Evolutionary conservation across 306 rosid genomes (phyloP).

Genomic region (Quercus alba): DNA sequence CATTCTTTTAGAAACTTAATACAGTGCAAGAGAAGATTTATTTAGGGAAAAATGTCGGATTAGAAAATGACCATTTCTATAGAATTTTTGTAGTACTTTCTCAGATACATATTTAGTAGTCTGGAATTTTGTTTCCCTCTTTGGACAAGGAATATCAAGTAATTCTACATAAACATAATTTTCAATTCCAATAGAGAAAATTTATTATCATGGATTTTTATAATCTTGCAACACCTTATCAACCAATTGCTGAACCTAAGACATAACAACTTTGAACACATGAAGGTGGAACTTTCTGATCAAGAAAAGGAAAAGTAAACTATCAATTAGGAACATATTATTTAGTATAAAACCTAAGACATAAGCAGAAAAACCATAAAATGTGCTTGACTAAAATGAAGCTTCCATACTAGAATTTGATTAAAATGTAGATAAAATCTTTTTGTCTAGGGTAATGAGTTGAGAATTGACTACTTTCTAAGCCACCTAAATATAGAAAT

Average conservation of each 20-base stretch:
- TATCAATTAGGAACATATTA: too few species aligned
- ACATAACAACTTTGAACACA: too few species aligned
- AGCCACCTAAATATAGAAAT: neutral
- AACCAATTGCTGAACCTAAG: too few species aligned
- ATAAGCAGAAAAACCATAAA: neutral
- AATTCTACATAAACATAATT: neutral
- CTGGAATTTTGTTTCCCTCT: neutral
- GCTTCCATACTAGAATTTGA: neutral
- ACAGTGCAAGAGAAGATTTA: neutral
- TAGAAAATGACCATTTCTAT: neutral
- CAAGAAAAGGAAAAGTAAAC: too few species aligned
- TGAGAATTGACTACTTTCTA: neutral
- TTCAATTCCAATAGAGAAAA: too few species aligned
- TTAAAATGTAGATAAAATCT: neutral
- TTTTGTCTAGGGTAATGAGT: neutral
- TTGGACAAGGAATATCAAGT: neutral
- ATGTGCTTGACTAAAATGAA: neutral
- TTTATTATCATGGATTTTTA: too few species aligned
- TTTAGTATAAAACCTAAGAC: too few species aligned
- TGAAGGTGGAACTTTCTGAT: too few species aligned
- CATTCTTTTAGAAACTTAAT: neutral
- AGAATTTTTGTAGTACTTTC: too few species aligned
- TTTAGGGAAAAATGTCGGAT: neutral
- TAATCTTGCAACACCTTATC: too few species aligned
- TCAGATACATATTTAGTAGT: neutral